These are phyloP conservation scores for Raphanus raphanistrum DNA, from an alignment of 345 rosid genomes.

Conservation along the genomic window DNA sequence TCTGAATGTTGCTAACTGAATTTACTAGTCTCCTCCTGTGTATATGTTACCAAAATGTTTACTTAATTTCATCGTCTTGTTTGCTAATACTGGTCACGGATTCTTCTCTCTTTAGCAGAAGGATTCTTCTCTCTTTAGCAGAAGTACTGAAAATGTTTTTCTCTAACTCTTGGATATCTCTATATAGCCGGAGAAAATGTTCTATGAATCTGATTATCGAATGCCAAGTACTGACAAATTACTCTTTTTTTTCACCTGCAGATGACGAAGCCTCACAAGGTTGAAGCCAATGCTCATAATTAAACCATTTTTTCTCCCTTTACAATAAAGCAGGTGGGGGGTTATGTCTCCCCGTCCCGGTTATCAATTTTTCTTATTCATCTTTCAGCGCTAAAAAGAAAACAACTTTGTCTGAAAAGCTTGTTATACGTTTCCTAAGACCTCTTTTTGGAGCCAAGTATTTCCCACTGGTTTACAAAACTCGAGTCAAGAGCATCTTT, in stretches of 20 bases:
- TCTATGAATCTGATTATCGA: neutral
- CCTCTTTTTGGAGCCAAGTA: neutral
- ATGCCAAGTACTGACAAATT: conserved; percentile 10
- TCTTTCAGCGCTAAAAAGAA: conserved; percentile 10
- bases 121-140: neutral
- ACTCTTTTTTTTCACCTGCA: conserved; percentile 13
- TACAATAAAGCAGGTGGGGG: conserved; percentile 30
- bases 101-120: neutral
- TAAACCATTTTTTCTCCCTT: conserved; percentile 13
- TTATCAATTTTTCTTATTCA: conserved; percentile 11
- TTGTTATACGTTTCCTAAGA: conserved; percentile 12
- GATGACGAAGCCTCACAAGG: conserved; percentile 21
- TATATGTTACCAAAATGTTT: neutral
- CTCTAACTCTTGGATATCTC: neutral
- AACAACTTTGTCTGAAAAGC: conserved; percentile 1
- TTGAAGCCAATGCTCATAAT: conserved; percentile 35
- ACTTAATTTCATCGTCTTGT: conserved; percentile 3
- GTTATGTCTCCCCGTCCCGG: neutral
- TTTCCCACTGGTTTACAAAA: neutral
- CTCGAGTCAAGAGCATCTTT: neutral
- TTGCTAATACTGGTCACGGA: neutral
- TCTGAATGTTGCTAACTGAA: no score
- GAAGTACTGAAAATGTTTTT: neutral
- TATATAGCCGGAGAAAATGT: neutral
- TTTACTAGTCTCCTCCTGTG: no score